Evolutionary conservation across 495 filamentous ascomycete genomes (phyloP), one percentile per base, ranked within the genome.

Genomic region (Talaromyces trachyspermus): DNA sequence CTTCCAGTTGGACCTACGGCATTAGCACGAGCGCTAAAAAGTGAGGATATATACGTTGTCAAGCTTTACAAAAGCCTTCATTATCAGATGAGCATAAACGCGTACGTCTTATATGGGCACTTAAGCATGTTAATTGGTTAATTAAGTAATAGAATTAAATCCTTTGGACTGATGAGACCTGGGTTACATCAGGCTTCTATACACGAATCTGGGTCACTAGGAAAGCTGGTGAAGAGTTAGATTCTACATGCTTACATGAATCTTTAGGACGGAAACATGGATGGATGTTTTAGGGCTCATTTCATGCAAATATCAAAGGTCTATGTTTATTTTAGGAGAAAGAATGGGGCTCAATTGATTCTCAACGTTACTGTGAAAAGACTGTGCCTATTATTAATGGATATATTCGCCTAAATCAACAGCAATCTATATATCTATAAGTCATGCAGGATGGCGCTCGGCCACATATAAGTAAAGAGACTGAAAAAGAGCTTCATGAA

Each of bases 31-130:
- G 49, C 57, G 14, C 50, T 65, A 52, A 53, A 45, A 65, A 52
- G 49, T 40, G 55, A 51, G 62, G 54, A 23, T 65, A 54, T 60
- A 26, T 40, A 23, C 56, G 54, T 7, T 54, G 48, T 45, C 49
- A 53, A 25, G 53, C 58, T 35, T 45, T 58, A 26, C 40, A 40
- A 48, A 62, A 62, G 48, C 51, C 48, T 36, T 30, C 35, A 29
- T 18, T 58, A 7, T 40, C 46, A 15, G 19, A 53, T 14, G 23
- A 46, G 15, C 37, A 50, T 49, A 7, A 14, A 49, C 11, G 5
- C 15, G 11, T 43, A 19, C 39, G 27, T 9, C 27, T 49, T 20
- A 24, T 24, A 19, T 41, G 19, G 37, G 19, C 37, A 4, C 15
- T 41, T 9, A 20, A 41, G n/a, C 37, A 41, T 41, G n/a, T 41